These are phyloP conservation scores for Tuber microsphaerosporum DNA, from an alignment of 495 filamentous ascomycete genomes.

Conservation along the genomic window DNA sequence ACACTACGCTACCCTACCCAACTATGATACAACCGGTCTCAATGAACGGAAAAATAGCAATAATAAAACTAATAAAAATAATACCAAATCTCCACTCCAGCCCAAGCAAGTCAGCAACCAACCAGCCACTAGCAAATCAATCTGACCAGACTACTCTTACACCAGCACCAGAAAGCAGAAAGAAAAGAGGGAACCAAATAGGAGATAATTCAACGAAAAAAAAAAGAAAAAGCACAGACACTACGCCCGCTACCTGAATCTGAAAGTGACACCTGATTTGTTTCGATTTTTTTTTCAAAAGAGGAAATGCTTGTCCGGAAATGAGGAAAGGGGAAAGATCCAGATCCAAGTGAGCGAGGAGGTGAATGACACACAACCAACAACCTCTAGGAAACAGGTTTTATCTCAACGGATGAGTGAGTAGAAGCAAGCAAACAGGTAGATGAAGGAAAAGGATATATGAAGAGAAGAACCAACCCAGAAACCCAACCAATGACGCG, in stretches of 20 bases:
- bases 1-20: background rate
- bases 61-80: background rate
- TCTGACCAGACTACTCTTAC: background rate
- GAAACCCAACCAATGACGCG: background rate
- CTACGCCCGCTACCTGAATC: background rate
- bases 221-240: background rate
- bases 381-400: background rate
- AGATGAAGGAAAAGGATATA: background rate
- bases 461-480: background rate
- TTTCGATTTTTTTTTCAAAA: background rate
- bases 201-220: background rate
- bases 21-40: background rate
- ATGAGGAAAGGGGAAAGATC: background rate
- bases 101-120: background rate
- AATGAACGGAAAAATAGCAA: background rate
- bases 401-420: background rate
- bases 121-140: background rate
- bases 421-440: background rate
- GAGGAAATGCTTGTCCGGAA: background rate
- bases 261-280: background rate
- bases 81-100: background rate
- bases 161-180: background rate
- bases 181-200: background rate
- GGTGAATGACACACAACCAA: constrained; percentile 1
- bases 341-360: background rate